These are phyloP conservation scores for Podila minutissima DNA, from an alignment of 192 early-diverging fungal species.

Conservation along the genomic window DNA sequence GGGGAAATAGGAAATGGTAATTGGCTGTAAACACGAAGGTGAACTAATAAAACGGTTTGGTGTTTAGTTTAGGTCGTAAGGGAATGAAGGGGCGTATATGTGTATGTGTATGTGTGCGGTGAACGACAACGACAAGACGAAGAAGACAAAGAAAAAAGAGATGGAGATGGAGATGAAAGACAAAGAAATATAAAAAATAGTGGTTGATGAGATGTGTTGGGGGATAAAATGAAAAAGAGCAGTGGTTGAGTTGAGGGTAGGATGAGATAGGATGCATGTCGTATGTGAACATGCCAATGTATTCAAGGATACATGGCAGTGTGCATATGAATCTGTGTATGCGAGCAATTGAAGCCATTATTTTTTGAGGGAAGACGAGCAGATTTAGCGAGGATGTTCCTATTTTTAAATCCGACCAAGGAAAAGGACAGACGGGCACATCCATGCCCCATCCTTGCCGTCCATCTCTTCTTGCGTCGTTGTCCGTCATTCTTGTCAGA, in stretches of 20 bases:
- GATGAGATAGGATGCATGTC: not conserved
- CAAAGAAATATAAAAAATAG: slow-evolving; percentile 1
- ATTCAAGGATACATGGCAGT: not conserved
- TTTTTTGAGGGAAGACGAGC: too few relatives aligned
- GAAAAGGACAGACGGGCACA: too few relatives aligned
- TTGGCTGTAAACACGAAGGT: not conserved
- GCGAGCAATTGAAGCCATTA: too few relatives aligned
- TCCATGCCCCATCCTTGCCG: too few relatives aligned
- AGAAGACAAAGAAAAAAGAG: not conserved
- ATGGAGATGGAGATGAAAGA: slow-evolving; percentile 1
- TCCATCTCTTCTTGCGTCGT: too few relatives aligned
- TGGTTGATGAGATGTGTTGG: not conserved
- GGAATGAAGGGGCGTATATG: not conserved
- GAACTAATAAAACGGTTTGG: not conserved
- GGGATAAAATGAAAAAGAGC: not conserved
- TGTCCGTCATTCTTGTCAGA: too few relatives aligned
- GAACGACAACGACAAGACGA: not conserved
- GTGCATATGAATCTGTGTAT: too few relatives aligned
- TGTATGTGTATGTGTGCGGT: not conserved
- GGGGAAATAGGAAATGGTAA: not conserved
- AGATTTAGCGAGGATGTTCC: too few relatives aligned
- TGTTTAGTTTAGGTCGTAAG: not conserved
- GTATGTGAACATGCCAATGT: not conserved
- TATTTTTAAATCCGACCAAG: too few relatives aligned
- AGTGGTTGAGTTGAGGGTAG: not conserved